Base-by-base conservation (phyloP, 1,284 basidiomycete species). In the Trichosporon asahii region DNA sequence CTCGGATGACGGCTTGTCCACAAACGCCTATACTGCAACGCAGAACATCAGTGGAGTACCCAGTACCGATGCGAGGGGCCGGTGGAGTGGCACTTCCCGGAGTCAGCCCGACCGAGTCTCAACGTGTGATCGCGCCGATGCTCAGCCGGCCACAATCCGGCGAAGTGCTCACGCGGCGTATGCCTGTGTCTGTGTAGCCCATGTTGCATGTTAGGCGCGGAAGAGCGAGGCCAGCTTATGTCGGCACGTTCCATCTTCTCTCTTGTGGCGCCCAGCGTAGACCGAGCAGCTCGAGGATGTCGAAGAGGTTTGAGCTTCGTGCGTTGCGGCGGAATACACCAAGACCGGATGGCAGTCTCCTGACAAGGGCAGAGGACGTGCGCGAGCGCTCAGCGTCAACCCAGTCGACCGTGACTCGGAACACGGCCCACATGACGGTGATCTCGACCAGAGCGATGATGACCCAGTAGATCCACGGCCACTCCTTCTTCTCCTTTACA, bases 361-460 rank as follows among this genome's bases (percentile, higher is more conserved):
- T 78, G 77, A n/a, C 76, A 27, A 14, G 67, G 46, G n/a, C 71
- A 40, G n/a, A 75, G 33, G 40, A 74, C 71, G 27, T 69, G 61
- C 14, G 73, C 35, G 6, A 76, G 29, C 57, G 57, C 57, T 61
- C 57, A 31, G 57, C 77, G 5, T 72, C 68, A 3, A 78, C 77
- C 65, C 79, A 80, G 64, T 80, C 79, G 12, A 80, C 66, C 9
- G 79, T 80, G 46, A 79, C 72, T 55, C 79, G 66, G 72, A 80
- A 79, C 2, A 80, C 79, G 37, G 77, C 76, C 78, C 78, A 80
- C 7, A 80, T 27, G 37, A 80, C 57, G n/a, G 77, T 8, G 6
- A 79, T 49, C 72, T 80, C 77, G 44, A 79, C 60, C 8, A 66
- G 40, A 2, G 77, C 33, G 74, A 76, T 76, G 72, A 75, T 75